Percentiles rank a stretch among this genome's conserved stretches.
phyloP scores from a whole-genome alignment of 768 basidiomycete species.

The Cyathus striatus region DNA sequence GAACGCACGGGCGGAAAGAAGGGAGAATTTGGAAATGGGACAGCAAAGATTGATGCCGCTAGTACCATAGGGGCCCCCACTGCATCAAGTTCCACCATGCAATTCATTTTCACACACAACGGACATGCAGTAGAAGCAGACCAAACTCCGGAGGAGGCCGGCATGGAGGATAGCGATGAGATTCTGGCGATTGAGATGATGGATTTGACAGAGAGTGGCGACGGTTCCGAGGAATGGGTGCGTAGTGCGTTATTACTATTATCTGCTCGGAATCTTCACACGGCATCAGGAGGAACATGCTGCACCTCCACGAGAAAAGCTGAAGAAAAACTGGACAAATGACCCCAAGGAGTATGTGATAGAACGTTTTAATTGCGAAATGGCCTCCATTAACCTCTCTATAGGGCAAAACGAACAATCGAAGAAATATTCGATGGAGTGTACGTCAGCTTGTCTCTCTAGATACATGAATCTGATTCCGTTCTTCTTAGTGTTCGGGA shows the following conservation, averaged over 20 bases:
- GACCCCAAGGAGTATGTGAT: constrained; percentile 64
- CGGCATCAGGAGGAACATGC: constrained; percentile 53
- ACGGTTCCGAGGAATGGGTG: constrained; percentile 61
- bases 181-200: constrained; percentile 87
- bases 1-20: constrained; percentile 53
- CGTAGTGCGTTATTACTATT: constrained; percentile 16
- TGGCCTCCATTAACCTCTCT: neutral
- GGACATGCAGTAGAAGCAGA: constrained; percentile 77
- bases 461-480: neutral
- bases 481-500: constrained; percentile 66
- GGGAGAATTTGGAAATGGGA: constrained; percentile 37
- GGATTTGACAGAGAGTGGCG: constrained; percentile 75
- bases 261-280: neutral
- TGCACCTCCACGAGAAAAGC: constrained; percentile 59
- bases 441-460: constrained; percentile 42
- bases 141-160: constrained; percentile 80
- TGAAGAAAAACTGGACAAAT: constrained; percentile 80
- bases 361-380: constrained; percentile 1
- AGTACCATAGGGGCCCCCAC: constrained; percentile 37
- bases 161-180: constrained; percentile 86
- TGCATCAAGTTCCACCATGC: constrained; percentile 43
- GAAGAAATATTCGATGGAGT: constrained; percentile 85
- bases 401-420: constrained; percentile 66
- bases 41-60: constrained; percentile 45
- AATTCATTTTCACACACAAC: constrained; percentile 83